Conservation (phyloP, 1,139 yeast species). For the Candida neerlandica region DNA sequence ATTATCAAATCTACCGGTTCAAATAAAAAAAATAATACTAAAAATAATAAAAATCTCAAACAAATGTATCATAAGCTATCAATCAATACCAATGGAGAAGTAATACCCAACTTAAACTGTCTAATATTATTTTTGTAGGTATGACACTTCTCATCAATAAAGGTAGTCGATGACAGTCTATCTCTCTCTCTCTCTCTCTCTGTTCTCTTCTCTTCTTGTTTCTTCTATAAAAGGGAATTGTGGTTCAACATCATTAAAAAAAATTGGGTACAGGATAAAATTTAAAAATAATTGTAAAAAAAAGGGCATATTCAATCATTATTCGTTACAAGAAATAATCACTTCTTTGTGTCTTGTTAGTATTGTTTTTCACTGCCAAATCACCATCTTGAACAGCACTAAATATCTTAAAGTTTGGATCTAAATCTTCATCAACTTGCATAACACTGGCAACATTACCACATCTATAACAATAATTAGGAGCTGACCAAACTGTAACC, state of each 20-base stretch:
- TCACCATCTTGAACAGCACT: constrained; percentile 95
- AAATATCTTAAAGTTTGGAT: constrained; percentile 89
- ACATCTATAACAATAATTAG: constrained; percentile 96
- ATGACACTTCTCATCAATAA: no score
- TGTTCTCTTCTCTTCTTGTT: neutral
- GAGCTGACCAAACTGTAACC: constrained; percentile 98
- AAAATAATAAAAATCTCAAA: no score
- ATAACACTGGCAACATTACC: constrained; percentile 98
- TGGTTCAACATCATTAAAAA: constrained; percentile 2
- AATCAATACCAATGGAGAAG: no score
- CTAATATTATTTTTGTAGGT: no score
- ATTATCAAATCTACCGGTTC: no score
- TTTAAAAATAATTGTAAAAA: neutral
- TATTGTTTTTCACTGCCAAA: constrained; percentile 65
- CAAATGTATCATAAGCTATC: no score
- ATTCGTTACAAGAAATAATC: constrained; percentile 70
- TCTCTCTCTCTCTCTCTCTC: neutral
- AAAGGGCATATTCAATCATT: constrained; percentile 1
- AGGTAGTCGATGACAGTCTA: neutral
- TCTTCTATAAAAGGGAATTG: neutral
- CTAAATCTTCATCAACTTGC: constrained; percentile 87
- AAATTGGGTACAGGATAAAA: neutral
- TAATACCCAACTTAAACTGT: no score
- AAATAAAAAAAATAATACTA: no score
- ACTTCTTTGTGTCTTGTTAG: constrained; percentile 73